phyloP scores from a whole-genome alignment of 2,329 filamentous ascomycete genomes.

The Scleromitrula shiraiana region DNA sequence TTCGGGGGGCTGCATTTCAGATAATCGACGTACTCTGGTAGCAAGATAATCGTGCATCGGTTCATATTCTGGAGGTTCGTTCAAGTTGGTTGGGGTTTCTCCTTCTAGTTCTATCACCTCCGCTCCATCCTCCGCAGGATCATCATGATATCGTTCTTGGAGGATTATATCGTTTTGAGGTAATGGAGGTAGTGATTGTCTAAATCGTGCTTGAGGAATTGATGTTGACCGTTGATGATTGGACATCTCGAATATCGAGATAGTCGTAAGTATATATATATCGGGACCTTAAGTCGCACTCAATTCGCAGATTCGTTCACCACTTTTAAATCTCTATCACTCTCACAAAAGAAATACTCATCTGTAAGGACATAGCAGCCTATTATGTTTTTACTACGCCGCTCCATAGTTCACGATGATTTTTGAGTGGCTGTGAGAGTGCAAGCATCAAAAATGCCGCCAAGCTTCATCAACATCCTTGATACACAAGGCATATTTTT shows the following conservation, averaged over 20 bases:
- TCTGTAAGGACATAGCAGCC: background rate
- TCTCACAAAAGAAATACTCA: background rate
- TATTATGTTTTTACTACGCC: conserved; percentile 1
- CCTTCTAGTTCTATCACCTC: background rate
- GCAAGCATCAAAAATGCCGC: background rate
- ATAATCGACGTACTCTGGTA: conserved; percentile 13
- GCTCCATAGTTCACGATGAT: conserved; percentile 3
- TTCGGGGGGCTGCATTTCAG: conserved; percentile 1
- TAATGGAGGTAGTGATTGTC: conserved; percentile 21
- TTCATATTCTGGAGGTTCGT: conserved; percentile 22
- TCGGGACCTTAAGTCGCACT: background rate
- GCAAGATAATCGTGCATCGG: conserved; percentile 27
- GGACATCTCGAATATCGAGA: conserved; percentile 12
- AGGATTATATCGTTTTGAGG: conserved; percentile 11
- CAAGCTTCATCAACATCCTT: conserved; percentile 2
- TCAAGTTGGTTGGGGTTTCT: background rate
- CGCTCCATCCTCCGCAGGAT: conserved; percentile 13
- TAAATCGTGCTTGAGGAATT: conserved; percentile 17
- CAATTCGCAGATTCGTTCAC: conserved; percentile 5
- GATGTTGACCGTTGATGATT: conserved; percentile 15
- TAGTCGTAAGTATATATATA: background rate
- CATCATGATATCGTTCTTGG: conserved; percentile 20
- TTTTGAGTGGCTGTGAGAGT: conserved; percentile 1
- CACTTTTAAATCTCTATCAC: conserved; percentile 1
- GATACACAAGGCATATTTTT: conserved; percentile 4